These are phyloP conservation scores for Manihot esculenta DNA, from an alignment of 441 rosid genomes.

Conservation along the genomic window DNA sequence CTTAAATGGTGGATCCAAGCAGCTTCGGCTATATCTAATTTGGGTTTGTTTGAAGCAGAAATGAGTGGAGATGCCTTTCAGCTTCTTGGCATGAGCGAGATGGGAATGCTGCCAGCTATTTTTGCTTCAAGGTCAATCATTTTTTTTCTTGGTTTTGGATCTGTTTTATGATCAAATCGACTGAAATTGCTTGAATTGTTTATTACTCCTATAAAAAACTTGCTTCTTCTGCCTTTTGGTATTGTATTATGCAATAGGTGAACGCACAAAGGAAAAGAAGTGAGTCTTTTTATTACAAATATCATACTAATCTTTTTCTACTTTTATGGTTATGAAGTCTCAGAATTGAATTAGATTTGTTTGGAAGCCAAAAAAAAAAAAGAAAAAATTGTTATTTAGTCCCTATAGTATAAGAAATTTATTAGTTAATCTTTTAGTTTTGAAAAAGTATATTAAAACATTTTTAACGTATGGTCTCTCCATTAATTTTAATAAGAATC, in stretches of 20 bases:
- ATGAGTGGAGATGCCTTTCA: conserved; percentile 95
- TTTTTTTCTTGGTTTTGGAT: conserved; percentile 8
- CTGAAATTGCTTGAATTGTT: background rate
- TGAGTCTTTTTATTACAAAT: too few species aligned
- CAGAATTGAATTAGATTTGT: too few species aligned
- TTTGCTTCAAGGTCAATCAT: conserved; percentile 59
- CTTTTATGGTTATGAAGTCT: background rate
- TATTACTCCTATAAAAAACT: background rate
- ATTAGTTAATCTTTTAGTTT: too few species aligned
- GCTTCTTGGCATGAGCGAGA: conserved; percentile 92
- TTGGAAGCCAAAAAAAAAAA: too few species aligned
- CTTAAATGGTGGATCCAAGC: conserved; percentile 92
- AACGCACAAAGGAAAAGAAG: too few species aligned
- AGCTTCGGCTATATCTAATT: conserved; percentile 86
- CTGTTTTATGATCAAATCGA: background rate
- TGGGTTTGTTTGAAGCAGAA: conserved; percentile 94
- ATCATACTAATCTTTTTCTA: too few species aligned
- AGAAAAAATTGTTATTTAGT: too few species aligned
- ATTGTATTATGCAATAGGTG: too few species aligned
- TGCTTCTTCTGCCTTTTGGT: background rate
- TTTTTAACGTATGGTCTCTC: too few species aligned
- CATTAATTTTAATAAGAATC: too few species aligned
- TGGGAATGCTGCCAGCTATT: conserved; percentile 79
- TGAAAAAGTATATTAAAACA: too few species aligned
- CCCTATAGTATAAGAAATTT: too few species aligned